These are phyloP conservation scores for Termitomyces sp. DNA, from an alignment of 768 basidiomycete genomes.

Conservation along the genomic window DNA sequence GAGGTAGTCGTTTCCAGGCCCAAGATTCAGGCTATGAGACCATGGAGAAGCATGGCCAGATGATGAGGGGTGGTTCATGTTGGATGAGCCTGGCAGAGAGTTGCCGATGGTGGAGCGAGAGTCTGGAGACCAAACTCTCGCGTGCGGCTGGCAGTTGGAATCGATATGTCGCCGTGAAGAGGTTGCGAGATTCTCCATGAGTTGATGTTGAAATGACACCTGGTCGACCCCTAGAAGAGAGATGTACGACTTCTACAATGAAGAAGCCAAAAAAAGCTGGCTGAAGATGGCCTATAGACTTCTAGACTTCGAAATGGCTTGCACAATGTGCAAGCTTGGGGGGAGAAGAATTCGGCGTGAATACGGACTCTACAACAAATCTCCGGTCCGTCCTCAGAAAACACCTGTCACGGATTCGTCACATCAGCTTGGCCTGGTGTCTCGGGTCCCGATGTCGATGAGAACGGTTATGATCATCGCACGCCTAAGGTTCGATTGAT, in stretches of 20 bases:
- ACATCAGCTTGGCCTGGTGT: slow-evolving; percentile 11
- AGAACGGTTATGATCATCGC: not conserved
- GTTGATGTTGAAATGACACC: not conserved
- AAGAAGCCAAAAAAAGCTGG: not conserved
- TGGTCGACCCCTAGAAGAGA: not conserved
- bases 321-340: slow-evolving; percentile 15
- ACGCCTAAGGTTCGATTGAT: not conserved
- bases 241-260: not conserved
- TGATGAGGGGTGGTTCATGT: slow-evolving; percentile 25
- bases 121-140: slow-evolving; percentile 18
- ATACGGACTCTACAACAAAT: slow-evolving; percentile 7
- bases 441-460: slow-evolving; percentile 13
- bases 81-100: slow-evolving; percentile 21
- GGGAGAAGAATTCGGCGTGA: slow-evolving; percentile 9
- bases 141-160: slow-evolving; percentile 13
- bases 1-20: slow-evolving; percentile 13
- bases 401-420: slow-evolving; percentile 14
- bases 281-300: not conserved
- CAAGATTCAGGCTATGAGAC: slow-evolving; percentile 27
- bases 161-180: slow-evolving; percentile 24
- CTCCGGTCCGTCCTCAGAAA: slow-evolving; percentile 16
- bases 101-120: slow-evolving; percentile 34
- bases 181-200: slow-evolving; percentile 22
- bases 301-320: not conserved
- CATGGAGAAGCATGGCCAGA: slow-evolving; percentile 29